Percentiles rank a stretch among this genome's conserved stretches.
phyloP scores from a whole-genome alignment of 257 asterid species.

The Apocynum venetum region DNA sequence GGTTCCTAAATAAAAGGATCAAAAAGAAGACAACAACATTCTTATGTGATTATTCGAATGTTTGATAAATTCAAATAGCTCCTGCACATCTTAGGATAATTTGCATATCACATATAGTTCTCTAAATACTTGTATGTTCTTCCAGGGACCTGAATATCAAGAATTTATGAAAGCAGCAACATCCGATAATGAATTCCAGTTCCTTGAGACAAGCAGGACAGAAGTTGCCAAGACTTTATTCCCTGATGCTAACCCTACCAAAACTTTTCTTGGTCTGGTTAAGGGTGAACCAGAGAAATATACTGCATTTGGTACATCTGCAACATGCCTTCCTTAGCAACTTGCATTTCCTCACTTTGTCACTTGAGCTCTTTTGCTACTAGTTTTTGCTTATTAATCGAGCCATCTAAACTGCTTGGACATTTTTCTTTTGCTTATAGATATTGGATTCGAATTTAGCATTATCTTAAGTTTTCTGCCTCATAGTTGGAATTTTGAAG shows the following conservation, averaged over 20 bases:
- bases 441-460: background rate
- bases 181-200: slow-evolving; percentile 75
- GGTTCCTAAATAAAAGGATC: background rate
- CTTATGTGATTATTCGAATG: background rate
- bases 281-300: slow-evolving; percentile 79
- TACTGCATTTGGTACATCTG: slow-evolving; percentile 60
- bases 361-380: background rate
- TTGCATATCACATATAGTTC: background rate
- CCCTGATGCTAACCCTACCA: slow-evolving; percentile 37
- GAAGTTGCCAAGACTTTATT: slow-evolving; percentile 62
- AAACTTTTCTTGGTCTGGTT: slow-evolving; percentile 67
- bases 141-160: slow-evolving; percentile 74
- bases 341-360: background rate
- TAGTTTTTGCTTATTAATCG: background rate
- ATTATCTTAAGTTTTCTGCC: background rate
- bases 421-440: background rate
- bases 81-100: background rate
- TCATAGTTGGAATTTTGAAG: background rate
- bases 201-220: slow-evolving; percentile 63
- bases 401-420: background rate
- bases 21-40: background rate
- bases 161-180: slow-evolving; percentile 74
- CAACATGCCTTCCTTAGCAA: no score
- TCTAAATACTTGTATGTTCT: slow-evolving; percentile 2
- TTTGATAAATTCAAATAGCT: background rate